Conservation (phyloP, 129 eudicot genomes). For the Flaveria bidentis region DNA sequence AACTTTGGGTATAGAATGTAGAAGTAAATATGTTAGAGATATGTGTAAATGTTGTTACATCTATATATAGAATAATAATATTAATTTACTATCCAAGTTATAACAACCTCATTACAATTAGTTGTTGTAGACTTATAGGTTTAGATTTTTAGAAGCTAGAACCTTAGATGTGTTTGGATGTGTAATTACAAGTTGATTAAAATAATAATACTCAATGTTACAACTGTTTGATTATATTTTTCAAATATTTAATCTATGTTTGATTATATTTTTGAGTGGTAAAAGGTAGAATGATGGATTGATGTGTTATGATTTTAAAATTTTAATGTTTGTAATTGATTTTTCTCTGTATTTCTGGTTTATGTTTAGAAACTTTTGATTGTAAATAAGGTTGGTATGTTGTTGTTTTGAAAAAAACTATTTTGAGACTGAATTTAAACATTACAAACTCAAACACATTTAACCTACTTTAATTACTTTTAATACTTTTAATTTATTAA, state of each 20-base stretch:
- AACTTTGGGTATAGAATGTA: conserved; percentile 38
- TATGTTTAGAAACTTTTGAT: too few species aligned
- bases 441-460: too few species aligned
- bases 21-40: conserved; percentile 21
- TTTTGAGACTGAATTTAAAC: too few species aligned
- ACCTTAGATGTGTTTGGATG: conserved; percentile 14
- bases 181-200: not conserved
- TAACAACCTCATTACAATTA: conserved; percentile 20
- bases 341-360: too few species aligned
- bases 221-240: not conserved
- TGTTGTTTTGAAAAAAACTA: too few species aligned
- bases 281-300: too few species aligned
- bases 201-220: not conserved
- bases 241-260: not conserved
- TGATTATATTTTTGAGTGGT: not conserved
- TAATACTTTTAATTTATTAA: too few species aligned
- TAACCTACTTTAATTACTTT: too few species aligned
- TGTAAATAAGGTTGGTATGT: too few species aligned
- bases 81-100: conserved; percentile 13
- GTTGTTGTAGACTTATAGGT: not conserved
- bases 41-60: conserved; percentile 21
- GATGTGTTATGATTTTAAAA: too few species aligned
- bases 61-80: not conserved
- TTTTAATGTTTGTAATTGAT: too few species aligned
- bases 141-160: conserved; percentile 1